These are phyloP conservation scores for Aspergillus unguis DNA, from an alignment of 2,329 filamentous ascomycete genomes.

Conservation along the genomic window DNA sequence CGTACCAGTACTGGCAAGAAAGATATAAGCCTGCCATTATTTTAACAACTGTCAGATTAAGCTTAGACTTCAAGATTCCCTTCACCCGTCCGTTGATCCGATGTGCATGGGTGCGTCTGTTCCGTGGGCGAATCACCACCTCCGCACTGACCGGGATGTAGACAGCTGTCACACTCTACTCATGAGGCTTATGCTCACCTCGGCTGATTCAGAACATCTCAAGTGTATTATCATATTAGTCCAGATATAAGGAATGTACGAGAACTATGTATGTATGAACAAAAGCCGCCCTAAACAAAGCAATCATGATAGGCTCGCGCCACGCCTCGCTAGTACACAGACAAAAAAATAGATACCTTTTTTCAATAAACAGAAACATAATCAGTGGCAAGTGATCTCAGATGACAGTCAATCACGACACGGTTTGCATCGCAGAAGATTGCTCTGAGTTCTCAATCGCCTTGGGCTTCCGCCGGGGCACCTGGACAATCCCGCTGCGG, in stretches of 20 bases:
- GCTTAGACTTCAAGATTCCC: constrained; percentile 10
- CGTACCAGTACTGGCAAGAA: neutral
- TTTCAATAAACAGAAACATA: neutral
- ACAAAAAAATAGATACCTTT: constrained; percentile 17
- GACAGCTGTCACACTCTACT: neutral
- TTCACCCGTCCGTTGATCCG: constrained; percentile 24
- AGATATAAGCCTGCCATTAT: neutral
- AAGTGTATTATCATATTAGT: neutral
- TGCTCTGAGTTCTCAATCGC: constrained; percentile 25
- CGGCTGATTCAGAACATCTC: neutral
- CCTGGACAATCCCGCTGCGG: constrained; percentile 28
- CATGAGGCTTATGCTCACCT: too few relatives aligned
- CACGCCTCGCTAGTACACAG: constrained; percentile 22
- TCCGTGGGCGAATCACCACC: constrained; percentile 3
- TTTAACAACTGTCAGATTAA: constrained; percentile 4
- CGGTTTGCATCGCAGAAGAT: constrained; percentile 28
- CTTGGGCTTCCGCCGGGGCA: constrained; percentile 26
- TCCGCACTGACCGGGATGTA: neutral
- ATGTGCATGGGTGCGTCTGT: constrained; percentile 6
- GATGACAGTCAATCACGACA: constrained; percentile 23
- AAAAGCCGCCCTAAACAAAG: constrained; percentile 1
- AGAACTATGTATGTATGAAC: neutral
- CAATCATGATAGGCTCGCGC: constrained; percentile 7
- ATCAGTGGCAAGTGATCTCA: neutral
- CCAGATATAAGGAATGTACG: neutral